These are phyloP conservation scores for Zymoseptoria passerinii DNA, from an alignment of 2,329 filamentous ascomycete genomes.

Conservation along the genomic window DNA sequence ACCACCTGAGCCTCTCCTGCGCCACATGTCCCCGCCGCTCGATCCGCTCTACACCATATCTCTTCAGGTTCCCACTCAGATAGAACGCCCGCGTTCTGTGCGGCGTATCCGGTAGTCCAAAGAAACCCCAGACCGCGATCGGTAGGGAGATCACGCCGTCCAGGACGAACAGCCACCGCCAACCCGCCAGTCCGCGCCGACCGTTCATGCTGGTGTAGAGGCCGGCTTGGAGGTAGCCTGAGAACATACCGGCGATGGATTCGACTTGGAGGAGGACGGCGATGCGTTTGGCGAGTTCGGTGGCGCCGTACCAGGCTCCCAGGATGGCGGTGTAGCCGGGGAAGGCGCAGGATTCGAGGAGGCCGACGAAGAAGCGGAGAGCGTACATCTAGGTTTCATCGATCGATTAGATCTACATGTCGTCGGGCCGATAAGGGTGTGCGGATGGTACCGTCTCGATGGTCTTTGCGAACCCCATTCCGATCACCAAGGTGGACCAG, in stretches of 20 bases:
- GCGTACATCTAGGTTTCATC: conserved; percentile 2
- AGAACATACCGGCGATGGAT: conserved; percentile 13
- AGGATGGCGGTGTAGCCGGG: conserved; percentile 9
- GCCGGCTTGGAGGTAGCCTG: conserved; percentile 13
- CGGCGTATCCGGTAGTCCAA: conserved; percentile 10
- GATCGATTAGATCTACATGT: not conserved
- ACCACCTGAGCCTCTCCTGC: conserved; percentile 8
- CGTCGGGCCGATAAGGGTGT: not conserved
- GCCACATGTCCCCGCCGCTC: conserved; percentile 9
- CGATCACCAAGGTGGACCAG: conserved; percentile 9
- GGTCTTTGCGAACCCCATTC: conserved; percentile 10
- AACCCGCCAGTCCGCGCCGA: conserved; percentile 8
- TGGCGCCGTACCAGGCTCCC: conserved; percentile 11
- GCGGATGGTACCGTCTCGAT: conserved; percentile 5
- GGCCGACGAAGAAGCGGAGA: conserved; percentile 10
- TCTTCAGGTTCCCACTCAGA: conserved; percentile 3
- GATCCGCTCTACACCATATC: conserved; percentile 10
- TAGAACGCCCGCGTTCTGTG: conserved; percentile 12
- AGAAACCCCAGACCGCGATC: conserved; percentile 11
- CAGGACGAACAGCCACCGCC: conserved; percentile 14
- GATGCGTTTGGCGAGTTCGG: conserved; percentile 12
- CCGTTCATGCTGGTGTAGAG: conserved; percentile 14
- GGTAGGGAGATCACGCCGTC: conserved; percentile 14
- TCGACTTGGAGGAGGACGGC: conserved; percentile 2
- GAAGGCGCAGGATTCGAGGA: conserved; percentile 10